Conservation (phyloP, 1,139 yeast genomes). For the Sugiyamaella pinicola region DNA sequence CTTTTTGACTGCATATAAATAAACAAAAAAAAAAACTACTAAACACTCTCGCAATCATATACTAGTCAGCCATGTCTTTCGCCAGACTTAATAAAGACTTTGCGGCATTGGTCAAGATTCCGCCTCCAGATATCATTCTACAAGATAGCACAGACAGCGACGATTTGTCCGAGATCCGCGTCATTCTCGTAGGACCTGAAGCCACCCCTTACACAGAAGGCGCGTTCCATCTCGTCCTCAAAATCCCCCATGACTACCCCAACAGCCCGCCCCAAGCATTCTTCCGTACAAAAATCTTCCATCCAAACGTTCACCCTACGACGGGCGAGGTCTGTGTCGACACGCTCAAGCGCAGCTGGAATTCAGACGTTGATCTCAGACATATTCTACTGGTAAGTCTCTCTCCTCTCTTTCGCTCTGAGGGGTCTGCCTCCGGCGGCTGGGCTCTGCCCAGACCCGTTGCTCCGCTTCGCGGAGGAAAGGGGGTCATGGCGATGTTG, state of each 20-base stretch:
- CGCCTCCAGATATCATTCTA: constrained; percentile 11
- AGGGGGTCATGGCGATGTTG: not conserved
- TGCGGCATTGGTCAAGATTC: constrained; percentile 5
- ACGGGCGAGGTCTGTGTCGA: constrained; percentile 85
- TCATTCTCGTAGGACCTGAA: constrained; percentile 49
- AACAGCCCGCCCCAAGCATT: constrained; percentile 60
- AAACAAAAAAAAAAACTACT: too few species aligned
- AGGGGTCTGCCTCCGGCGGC: not conserved
- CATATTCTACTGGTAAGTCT: constrained; percentile 36
- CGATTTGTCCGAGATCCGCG: constrained; percentile 1
- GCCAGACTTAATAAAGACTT: constrained; percentile 10
- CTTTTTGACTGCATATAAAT: not conserved
- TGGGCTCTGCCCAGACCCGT: not conserved
- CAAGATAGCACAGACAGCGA: not conserved
- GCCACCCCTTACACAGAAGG: constrained; percentile 58
- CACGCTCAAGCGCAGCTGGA: constrained; percentile 68
- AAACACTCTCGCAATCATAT: not conserved
- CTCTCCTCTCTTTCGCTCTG: not conserved
- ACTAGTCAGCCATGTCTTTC: not conserved
- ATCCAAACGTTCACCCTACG: constrained; percentile 69
- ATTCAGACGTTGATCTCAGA: constrained; percentile 48
- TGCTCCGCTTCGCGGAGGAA: too few species aligned
- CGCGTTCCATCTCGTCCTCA: constrained; percentile 55
- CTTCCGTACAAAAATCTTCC: constrained; percentile 60
- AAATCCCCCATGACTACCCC: constrained; percentile 60